Evolutionary conservation across 148 eudicot genomes (phyloP).

Genomic region (Heliosperma pusillum): DNA sequence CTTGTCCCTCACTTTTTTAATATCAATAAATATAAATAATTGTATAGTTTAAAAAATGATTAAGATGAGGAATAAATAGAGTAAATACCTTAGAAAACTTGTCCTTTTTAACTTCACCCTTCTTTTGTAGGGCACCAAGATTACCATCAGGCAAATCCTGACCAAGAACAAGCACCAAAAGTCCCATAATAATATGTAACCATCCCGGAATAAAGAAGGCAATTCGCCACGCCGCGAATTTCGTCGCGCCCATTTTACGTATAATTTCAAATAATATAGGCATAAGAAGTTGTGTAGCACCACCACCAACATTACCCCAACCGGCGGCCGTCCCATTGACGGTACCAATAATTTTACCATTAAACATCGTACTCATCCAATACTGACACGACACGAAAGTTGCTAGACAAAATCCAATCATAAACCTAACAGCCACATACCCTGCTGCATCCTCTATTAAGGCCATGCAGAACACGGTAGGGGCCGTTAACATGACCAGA

Average conservation of each 20-base stretch:
- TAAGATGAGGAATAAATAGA: neutral
- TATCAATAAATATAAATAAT: too few species aligned
- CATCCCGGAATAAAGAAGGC: neutral
- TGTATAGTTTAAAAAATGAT: neutral
- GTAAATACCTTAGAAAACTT: neutral
- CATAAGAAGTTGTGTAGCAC: neutral
- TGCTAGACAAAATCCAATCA: neutral
- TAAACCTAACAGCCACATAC: neutral
- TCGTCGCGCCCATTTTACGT: neutral
- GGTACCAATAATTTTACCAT: neutral
- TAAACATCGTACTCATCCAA: neutral
- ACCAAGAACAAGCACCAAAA: neutral
- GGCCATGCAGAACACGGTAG: neutral
- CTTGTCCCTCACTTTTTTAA: too few species aligned
- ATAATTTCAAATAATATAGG: neutral
- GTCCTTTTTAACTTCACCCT: neutral
- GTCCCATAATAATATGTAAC: neutral
- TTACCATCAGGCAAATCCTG: neutral
- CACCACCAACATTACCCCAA: neutral
- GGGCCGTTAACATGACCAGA: neutral
- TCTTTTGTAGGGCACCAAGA: neutral
- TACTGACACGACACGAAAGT: neutral
- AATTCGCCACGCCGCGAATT: neutral
- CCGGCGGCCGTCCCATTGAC: neutral
- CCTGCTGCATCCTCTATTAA: neutral